A percentile compares a stretch with the other conserved stretches of the same genome.
These are phyloP conservation scores for Chlorophyllum brunneum DNA, from an alignment of 768 basidiomycete genomes.

Conservation along the genomic window DNA sequence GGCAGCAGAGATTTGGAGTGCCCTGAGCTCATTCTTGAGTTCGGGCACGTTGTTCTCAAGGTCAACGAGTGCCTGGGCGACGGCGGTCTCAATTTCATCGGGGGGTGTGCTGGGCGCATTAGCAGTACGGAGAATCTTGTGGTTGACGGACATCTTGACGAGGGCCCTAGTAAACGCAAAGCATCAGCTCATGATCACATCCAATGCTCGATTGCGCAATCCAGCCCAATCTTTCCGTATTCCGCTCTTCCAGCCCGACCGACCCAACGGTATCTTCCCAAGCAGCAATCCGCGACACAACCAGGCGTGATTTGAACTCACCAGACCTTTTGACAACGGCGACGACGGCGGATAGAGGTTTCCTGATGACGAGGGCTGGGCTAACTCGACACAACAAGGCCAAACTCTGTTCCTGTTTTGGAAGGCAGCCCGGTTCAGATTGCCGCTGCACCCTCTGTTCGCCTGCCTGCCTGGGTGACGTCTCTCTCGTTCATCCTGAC, in stretches of 20 bases:
- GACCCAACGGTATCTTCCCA: slow-evolving; percentile 21
- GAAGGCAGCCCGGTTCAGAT: slow-evolving; percentile 5
- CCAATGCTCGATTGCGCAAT: slow-evolving; percentile 35
- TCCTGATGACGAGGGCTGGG: slow-evolving; percentile 26
- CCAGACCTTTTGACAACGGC: slow-evolving; percentile 64
- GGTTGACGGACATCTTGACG: slow-evolving; percentile 68
- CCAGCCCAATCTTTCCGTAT: slow-evolving; percentile 44
- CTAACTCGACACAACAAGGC: slow-evolving; percentile 30
- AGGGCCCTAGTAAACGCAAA: slow-evolving; percentile 29
- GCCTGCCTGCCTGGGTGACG: not conserved
- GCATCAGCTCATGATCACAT: slow-evolving; percentile 44
- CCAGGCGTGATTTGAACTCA: slow-evolving; percentile 47
- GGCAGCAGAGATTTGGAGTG: slow-evolving; percentile 95
- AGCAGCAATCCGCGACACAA: slow-evolving; percentile 21
- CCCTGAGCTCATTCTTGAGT: slow-evolving; percentile 93
- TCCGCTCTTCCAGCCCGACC: slow-evolving; percentile 15
- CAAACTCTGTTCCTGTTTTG: slow-evolving; percentile 19
- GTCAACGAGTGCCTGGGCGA: slow-evolving; percentile 96
- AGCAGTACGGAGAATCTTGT: slow-evolving; percentile 93
- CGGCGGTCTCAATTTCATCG: slow-evolving; percentile 85
- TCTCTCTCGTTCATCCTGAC: not conserved
- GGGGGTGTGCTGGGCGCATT: slow-evolving; percentile 89
- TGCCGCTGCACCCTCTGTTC: not conserved
- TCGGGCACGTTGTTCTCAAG: slow-evolving; percentile 98
- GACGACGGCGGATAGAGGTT: slow-evolving; percentile 35